These are phyloP conservation scores for Ascocoryne sarcoides DNA, from an alignment of 2,329 filamentous ascomycete species.

Conservation along the genomic window DNA sequence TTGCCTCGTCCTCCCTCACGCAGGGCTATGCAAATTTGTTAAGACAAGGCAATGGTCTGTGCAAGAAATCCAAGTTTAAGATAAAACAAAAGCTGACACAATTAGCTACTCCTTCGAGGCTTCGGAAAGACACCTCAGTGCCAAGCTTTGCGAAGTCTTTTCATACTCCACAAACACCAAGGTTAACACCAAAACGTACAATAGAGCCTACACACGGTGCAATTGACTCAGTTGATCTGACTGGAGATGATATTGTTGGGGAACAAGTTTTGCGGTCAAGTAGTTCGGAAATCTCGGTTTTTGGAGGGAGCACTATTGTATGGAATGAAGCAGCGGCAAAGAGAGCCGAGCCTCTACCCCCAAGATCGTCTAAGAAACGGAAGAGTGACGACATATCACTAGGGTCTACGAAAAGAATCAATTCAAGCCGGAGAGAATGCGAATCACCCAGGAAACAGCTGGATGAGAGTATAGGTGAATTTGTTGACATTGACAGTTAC, in stretches of 20 bases:
- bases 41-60: constrained; percentile 15
- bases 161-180: constrained; percentile 27
- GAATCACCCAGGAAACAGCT: constrained; percentile 6
- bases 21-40: constrained; percentile 17
- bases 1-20: constrained; percentile 15
- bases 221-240: constrained; percentile 27
- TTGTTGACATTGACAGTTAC: constrained; percentile 25
- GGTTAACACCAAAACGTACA: constrained; percentile 20
- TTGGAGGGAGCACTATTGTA: constrained; percentile 16
- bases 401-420: constrained; percentile 7
- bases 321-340: constrained; percentile 24
- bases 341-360: constrained; percentile 20
- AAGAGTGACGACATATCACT: constrained; percentile 27
- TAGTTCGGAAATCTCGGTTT: constrained; percentile 17
- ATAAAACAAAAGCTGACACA: constrained; percentile 8
- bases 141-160: constrained; percentile 16
- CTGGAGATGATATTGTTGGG: constrained; percentile 19
- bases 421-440: background rate
- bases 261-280: constrained; percentile 15
- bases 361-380: constrained; percentile 22
- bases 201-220: constrained; percentile 11
- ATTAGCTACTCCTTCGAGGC: constrained; percentile 19
- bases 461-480: constrained; percentile 15
- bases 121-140: constrained; percentile 6
- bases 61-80: background rate